Conservation (phyloP, 805 yeast species). For the Teunomyces tritomae region DNA sequence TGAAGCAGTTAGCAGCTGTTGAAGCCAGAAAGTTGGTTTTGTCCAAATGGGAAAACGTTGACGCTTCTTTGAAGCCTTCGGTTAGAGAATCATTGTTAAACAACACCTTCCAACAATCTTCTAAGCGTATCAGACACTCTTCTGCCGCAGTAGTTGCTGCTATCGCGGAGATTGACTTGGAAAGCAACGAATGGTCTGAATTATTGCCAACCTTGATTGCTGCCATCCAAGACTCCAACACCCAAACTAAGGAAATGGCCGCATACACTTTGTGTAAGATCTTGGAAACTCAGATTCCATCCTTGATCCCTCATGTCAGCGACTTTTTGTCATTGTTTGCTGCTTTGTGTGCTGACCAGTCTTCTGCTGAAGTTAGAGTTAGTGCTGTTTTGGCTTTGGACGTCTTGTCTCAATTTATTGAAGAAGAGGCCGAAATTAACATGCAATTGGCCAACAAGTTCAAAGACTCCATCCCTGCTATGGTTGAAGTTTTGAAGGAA, state of each 20-base stretch:
- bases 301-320: slow-evolving; percentile 54
- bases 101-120: slow-evolving; percentile 64
- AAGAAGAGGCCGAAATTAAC: slow-evolving; percentile 51
- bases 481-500: slow-evolving; percentile 78
- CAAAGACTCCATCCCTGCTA: slow-evolving; percentile 66
- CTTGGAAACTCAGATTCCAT: slow-evolving; percentile 66
- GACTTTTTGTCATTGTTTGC: slow-evolving; percentile 73
- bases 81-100: slow-evolving; percentile 69
- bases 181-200: slow-evolving; percentile 65
- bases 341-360: slow-evolving; percentile 59
- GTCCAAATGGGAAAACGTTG: slow-evolving; percentile 63
- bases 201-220: slow-evolving; percentile 68
- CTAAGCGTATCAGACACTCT: slow-evolving; percentile 76
- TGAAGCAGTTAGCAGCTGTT: slow-evolving; percentile 92
- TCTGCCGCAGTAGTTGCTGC: slow-evolving; percentile 86
- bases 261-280: slow-evolving; percentile 75
- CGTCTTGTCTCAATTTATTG: slow-evolving; percentile 63
- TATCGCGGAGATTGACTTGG: slow-evolving; percentile 74
- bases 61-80: slow-evolving; percentile 49
- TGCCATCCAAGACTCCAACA: slow-evolving; percentile 47
- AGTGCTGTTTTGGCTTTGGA: slow-evolving; percentile 81
- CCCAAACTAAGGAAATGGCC: slow-evolving; percentile 75
- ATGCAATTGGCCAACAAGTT: slow-evolving; percentile 50
- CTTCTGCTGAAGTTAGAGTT: slow-evolving; percentile 71
- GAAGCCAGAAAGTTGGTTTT: slow-evolving; percentile 85